Base-by-base conservation (phyloP, 1,284 basidiomycete genomes). In the Schizophyllum commune region DNA sequence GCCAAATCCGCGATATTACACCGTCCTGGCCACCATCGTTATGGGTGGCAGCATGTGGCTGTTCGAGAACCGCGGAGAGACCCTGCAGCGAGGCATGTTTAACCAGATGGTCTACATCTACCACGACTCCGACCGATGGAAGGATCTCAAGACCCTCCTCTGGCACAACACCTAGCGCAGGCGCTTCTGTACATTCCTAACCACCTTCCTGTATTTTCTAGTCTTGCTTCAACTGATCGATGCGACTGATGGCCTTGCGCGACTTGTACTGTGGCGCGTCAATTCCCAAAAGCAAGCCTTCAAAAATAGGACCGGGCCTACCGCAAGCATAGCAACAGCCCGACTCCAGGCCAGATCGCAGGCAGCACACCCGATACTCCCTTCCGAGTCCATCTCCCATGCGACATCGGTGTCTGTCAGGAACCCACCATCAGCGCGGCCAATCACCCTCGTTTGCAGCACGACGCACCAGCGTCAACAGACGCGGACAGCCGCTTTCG, bases 41-140 rank as follows among this genome's bases (percentile, higher is more conserved):
- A 98, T 96, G 96, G 96, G 94, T 51, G 81, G 88, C n/a, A 94
- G 97, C 56, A 98, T 99, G 96, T 99, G 91, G 84, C 79, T 97
- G 64, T 98, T 96, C 82, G 81, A 88, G 68, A 83, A 96, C 73
- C 79, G 86, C 33, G 85, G 92, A 54, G 88, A 98, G 75, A 89
- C 86, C 15, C 85, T 99, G 62, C 94, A 99, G 72, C 91, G 92
- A 0, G 89, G 96, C 59, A 92, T 98, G 90, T 90, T 89, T 79
- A 89, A 83, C 75, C 89, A 88, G 20, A 92, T 92, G 85, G 78
- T 73, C 13, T 92, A 91, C 72, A 76, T 92, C 59, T 92, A 92
- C 73, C 81, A 82, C 55, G 89, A 91, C 68, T 90, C 87, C n/a
- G 85, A 92, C 62, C 73, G 75, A 47, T 92, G 89, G 89, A 79